Percentiles rank a stretch among this genome's conserved stretches.
These are phyloP conservation scores for Backusella macrospora DNA, from an alignment of 192 early-diverging fungal genomes.

Conservation along the genomic window DNA sequence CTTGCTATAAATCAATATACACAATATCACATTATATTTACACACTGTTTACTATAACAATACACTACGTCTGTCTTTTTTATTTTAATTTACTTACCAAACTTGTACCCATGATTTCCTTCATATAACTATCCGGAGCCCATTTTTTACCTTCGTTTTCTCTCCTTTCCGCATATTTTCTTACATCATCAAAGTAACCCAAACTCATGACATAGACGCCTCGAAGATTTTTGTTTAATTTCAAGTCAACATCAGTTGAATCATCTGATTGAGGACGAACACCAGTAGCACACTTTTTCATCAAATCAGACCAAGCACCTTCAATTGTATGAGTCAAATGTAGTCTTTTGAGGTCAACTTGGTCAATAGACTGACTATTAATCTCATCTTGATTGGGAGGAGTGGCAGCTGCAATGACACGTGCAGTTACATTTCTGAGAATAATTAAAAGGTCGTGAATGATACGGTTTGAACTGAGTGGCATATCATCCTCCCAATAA, in stretches of 20 bases:
- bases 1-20: constrained; percentile 35
- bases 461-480: constrained; percentile 55
- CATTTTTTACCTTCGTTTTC: constrained; percentile 45
- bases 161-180: constrained; percentile 42
- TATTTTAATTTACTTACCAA: constrained; percentile 40
- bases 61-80: background rate
- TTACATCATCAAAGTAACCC: constrained; percentile 57
- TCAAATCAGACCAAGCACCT: constrained; percentile 6
- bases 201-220: constrained; percentile 55
- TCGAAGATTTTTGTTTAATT: constrained; percentile 45
- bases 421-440: constrained; percentile 54
- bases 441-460: constrained; percentile 51
- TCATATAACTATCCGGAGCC: constrained; percentile 46
- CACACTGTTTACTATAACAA: background rate
- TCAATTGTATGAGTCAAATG: background rate
- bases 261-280: background rate
- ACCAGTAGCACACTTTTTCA: background rate
- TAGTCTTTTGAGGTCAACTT: background rate
- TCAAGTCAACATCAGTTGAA: constrained; percentile 22
- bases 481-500: constrained; percentile 48
- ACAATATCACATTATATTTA: background rate
- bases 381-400: background rate
- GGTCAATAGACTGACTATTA: background rate
- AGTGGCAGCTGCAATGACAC: constrained; percentile 27
- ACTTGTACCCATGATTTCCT: constrained; percentile 58